Evolutionary conservation across 129 eudicot species (phyloP), one percentile per base, ranked within the genome.

Genomic region (Cynara cardunculus): DNA sequence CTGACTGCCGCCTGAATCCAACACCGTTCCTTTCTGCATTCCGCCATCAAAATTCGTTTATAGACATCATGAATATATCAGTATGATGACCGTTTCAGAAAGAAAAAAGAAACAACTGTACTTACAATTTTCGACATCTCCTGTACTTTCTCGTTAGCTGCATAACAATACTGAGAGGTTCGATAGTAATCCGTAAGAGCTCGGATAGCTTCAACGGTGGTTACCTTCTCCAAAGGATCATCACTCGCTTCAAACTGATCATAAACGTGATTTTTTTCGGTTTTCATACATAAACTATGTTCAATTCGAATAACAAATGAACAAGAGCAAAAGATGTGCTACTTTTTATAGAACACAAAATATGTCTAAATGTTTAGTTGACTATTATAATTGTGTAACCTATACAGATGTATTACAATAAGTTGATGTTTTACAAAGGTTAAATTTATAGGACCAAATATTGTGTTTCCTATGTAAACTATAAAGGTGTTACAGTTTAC

Each of bases 1-100:
- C 75, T 92, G 98, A 78, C 98, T 92, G 27, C 99, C 99, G 56
- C 99, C 99, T 10, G 98, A 88, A 74, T 96, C 99, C 79, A 96
- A 72, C 78, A 96, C 93, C 0, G 97, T 90, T 80, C 99, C 99
- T 86, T 96, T 96, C 99, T 96, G 97, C 77, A 85, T 77, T 71
- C 25, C 4, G n/a, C 31, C 22, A 56, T 31, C 71, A 68, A 64
- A 53, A 72, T 12, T 24, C 1, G 16, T 25, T 25, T 12, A 21
- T 28, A 65, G 1, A 16, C 26, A 19, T 27, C 37, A n/a, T n/a
- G n/a, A 25, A 22, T 11, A 49, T 35, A 31, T 34, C 21, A 5
- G 10, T 27, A 56, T 59, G 62, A 44, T 69, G 6, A 69, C 27
- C n/a, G 26, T 59, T 71, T 71, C 7, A 26, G 5, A 41, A 21